phyloP scores from a whole-genome alignment of 179 eudicot species.

The Dionaea muscipula region DNA sequence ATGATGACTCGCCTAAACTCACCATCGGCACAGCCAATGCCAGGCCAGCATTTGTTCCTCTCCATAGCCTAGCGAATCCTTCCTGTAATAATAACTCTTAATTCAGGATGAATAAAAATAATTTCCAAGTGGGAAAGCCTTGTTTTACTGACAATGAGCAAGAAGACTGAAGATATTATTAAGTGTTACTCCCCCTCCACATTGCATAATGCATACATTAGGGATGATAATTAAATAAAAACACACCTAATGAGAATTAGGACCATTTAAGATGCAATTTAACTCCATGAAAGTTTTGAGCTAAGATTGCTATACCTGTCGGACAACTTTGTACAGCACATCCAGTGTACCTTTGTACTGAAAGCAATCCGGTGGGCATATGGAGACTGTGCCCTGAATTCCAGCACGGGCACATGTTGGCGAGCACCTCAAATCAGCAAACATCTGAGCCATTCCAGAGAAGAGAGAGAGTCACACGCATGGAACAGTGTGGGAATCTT shows the following conservation, averaged over 20 bases:
- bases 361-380: constrained; percentile 97
- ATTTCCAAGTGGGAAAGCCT: too few species aligned
- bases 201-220: too few species aligned
- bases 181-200: too few species aligned
- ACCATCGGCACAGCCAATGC: constrained; percentile 86
- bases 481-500: not conserved
- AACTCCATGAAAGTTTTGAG: not conserved
- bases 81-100: constrained; percentile 37
- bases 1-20: too few species aligned
- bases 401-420: constrained; percentile 87
- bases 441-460: constrained; percentile 40
- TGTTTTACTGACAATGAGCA: not conserved
- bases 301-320: constrained; percentile 47
- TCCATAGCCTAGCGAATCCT: constrained; percentile 72
- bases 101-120: too few species aligned
- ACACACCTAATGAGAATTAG: too few species aligned
- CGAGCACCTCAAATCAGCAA: constrained; percentile 95
- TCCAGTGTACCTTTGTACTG: constrained; percentile 91
- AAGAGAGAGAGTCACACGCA: not conserved
- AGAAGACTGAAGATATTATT: not conserved
- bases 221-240: too few species aligned
- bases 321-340: constrained; percentile 64
- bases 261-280: too few species aligned
- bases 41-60: constrained; percentile 88
- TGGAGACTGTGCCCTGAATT: constrained; percentile 84